Conservation (phyloP, 768 basidiomycete species). For the Crassisporium funariophilum region DNA sequence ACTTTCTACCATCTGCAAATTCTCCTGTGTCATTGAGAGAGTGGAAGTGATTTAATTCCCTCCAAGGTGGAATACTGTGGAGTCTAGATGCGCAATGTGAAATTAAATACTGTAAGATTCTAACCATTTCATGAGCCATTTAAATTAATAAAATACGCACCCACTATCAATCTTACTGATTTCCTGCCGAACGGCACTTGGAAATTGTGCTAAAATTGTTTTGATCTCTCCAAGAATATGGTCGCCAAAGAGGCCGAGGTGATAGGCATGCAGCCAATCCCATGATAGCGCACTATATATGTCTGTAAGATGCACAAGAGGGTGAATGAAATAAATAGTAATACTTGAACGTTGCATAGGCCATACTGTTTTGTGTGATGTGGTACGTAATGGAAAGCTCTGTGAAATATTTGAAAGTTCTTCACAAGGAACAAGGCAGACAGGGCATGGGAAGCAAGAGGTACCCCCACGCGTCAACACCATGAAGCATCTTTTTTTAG, state of each 20-base stretch:
- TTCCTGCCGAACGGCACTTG: constrained; percentile 19
- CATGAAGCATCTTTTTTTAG: constrained; percentile 36
- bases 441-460: constrained; percentile 35
- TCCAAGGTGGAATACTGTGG: constrained; percentile 32
- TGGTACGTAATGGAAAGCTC: constrained; percentile 16
- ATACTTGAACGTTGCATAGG: constrained; percentile 26
- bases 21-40: constrained; percentile 19
- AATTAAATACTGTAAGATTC: neutral
- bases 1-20: constrained; percentile 37
- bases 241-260: constrained; percentile 31
- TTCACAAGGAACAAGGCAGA: constrained; percentile 35
- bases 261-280: constrained; percentile 35
- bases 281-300: constrained; percentile 36
- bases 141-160: neutral
- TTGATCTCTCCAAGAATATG: constrained; percentile 33
- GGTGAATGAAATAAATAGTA: neutral
- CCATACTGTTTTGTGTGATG: constrained; percentile 20
- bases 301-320: constrained; percentile 19
- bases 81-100: constrained; percentile 20
- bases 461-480: constrained; percentile 31
- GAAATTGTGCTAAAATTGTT: constrained; percentile 10
- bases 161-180: constrained; percentile 20
- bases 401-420: constrained; percentile 24
- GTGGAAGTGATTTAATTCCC: constrained; percentile 33
- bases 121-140: too few relatives aligned